Base-by-base conservation (phyloP, 2,329 filamentous ascomycete species). In the Pseudopyrenochaeta lycopersici region DNA sequence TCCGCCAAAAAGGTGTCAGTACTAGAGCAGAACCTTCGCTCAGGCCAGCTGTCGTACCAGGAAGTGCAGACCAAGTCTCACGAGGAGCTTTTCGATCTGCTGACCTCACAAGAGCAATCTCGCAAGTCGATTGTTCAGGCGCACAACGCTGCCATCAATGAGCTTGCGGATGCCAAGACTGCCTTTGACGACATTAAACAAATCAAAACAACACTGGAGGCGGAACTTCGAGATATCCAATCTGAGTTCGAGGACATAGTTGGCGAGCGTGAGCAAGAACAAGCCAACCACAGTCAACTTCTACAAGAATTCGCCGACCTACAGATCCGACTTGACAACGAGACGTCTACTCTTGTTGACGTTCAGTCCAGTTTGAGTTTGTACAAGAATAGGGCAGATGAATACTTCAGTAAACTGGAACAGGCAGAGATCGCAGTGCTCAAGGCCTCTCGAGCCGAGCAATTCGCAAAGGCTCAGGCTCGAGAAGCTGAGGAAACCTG, bases 341-440 rank as follows among this genome's bases (percentile, higher is more conserved):
- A 98, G 77, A 86, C 88, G 1, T 96, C 92, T 1, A 94, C 90
- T 73, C 83, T 94, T 23, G 85, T 88, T 23, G 94, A 99, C 74
- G 88, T 97, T 39, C 88, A 87, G 7, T 90, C 92, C 2, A 96
- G 90, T 73, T 84, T 98, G 36, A 88, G 87, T 56, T 80, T 97
- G 57, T 99, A 98, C 82, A 97, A 96, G 83, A 88, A 86, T 59
- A 88, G 94, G 38, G 90, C 94, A 3, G 92, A 98, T 70, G 94
- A 98, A 73, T 98, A 99, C 77, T 99, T 97, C 78, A 90, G 88
- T 80, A 97, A 97, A 77, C 86, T 99, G 17, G 94, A 99, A 76
- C 94, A 98, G 72, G 95, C 95, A 14, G 94, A 99, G 75, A 96
- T 98, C 62, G 88, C 93, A 0, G 93, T 98, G 15, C 85, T 99